Evolutionary conservation across 2,329 filamentous ascomycete species (phyloP).

Genomic region (Amauroascus niger): DNA sequence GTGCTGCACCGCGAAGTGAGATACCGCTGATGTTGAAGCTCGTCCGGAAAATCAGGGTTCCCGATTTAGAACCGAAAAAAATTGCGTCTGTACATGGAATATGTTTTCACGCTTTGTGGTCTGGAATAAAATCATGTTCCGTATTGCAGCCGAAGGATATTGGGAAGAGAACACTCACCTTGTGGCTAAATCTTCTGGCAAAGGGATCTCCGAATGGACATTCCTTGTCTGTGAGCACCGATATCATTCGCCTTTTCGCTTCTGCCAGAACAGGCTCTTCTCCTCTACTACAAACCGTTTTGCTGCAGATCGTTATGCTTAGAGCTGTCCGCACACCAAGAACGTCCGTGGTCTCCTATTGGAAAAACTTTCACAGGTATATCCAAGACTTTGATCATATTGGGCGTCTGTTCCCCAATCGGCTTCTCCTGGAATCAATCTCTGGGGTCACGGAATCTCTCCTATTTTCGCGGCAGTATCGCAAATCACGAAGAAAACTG

Average conservation of each 20-base stretch:
- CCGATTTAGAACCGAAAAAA: constrained; percentile 12
- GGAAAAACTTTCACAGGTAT: constrained; percentile 7
- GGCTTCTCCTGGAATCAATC: constrained; percentile 24
- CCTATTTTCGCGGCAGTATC: constrained; percentile 19
- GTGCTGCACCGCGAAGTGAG: constrained; percentile 28
- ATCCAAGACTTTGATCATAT: constrained; percentile 16
- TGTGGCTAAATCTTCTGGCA: constrained; percentile 27
- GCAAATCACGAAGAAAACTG: constrained; percentile 15
- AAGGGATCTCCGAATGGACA: constrained; percentile 11
- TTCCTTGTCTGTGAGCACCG: constrained; percentile 22
- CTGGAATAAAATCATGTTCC: constrained; percentile 29
- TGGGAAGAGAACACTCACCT: constrained; percentile 22
- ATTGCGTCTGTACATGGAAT: constrained; percentile 18
- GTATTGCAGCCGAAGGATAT: constrained; percentile 30
- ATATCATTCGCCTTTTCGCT: constrained; percentile 21
- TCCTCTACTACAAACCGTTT: background rate
- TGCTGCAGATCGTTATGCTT: background rate
- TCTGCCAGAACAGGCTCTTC: constrained; percentile 10
- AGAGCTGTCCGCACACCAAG: background rate
- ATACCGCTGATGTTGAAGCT: constrained; percentile 26
- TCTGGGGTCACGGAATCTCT: constrained; percentile 28
- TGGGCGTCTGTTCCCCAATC: constrained; percentile 21
- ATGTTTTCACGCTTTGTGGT: constrained; percentile 29
- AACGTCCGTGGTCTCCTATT: background rate
- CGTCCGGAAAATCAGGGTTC: constrained; percentile 20